These are phyloP conservation scores for Sextonia rubra DNA, from an alignment of 164 flowering plant species.

Conservation along the genomic window DNA sequence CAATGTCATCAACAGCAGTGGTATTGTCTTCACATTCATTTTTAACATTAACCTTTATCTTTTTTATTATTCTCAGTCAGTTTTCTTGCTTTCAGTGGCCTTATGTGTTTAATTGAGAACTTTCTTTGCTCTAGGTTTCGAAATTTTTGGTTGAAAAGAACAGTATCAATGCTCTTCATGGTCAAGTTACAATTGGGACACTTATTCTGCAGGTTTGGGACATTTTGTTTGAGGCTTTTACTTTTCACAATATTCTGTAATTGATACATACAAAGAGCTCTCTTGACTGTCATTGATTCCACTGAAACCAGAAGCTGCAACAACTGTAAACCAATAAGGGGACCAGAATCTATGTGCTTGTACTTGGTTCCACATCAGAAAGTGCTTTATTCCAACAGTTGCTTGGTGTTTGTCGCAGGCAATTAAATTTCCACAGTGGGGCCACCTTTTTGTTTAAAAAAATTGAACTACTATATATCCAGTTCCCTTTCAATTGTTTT, in stretches of 20 bases:
- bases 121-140: conserved; percentile 52
- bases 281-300: background rate
- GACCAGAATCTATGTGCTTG: no score
- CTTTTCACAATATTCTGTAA: background rate
- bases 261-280: background rate
- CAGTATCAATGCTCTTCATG: conserved; percentile 64
- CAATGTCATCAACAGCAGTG: conserved; percentile 99
- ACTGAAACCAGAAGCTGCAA: background rate
- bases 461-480: no score
- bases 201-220: conserved; percentile 81
- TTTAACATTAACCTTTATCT: conserved; percentile 1
- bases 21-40: conserved; percentile 32
- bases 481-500: no score
- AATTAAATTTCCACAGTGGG: background rate
- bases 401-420: background rate
- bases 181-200: conserved; percentile 94
- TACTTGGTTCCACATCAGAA: background rate
- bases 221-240: conserved; percentile 10
- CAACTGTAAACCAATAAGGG: background rate
- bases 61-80: background rate
- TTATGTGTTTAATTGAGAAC: conserved; percentile 5
- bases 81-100: background rate
- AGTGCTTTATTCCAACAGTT: background rate
- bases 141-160: conserved; percentile 77
- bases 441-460: background rate